Base-by-base conservation (phyloP, 176 grass and related monocot genomes). In the Poa annua region DNA sequence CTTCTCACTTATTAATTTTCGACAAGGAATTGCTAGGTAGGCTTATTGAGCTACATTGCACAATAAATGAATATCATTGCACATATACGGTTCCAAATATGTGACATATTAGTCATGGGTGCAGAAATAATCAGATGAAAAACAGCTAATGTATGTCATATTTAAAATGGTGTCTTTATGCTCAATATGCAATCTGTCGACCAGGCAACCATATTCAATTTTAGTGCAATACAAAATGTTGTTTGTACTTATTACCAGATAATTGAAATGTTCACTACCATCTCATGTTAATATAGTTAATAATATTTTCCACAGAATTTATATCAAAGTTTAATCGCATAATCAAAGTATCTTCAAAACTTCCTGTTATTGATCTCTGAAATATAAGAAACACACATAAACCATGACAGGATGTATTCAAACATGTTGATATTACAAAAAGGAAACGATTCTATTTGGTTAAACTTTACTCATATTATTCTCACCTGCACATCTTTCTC, bases 401-500 rank as follows among this genome's bases (percentile, higher is more conserved):
- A 73, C 11, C 5, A 22, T 21, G 11, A 47, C 13, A 14, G 11
- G 8, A 26, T 44, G n/a, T 24, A 75, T 36, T 2, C 3, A 0
- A 64, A 11, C 50, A 14, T 84, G 24, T 14, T 52, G 39, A 74
- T 38, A 54, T 39, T 80, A 19, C 52, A 59, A 66, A 59, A 66
- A 83, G 56, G 10, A 89, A 82, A 48, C 24, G 53, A 45, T 20
- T 74, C 53, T 78, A 50, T 71, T 48, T 11, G 11, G 11, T 36
- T 65, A 20, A 24, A 67, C 1, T 73, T 36, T 24, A 39, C 14
- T 50, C 44, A 22, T 79, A 22, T 39, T 52, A 59, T 79, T 55
- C 85, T 86, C 55, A 98, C 96, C 96, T 98, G 96, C 42, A 98
- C 96, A 88, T 98, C 96, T 85, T 98, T 98, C 70, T 91, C 96